A percentile compares a stretch with the other conserved stretches of the same genome.
phyloP scores from a whole-genome alignment of 768 basidiomycete genomes.

The Lactarius sanguifluus region DNA sequence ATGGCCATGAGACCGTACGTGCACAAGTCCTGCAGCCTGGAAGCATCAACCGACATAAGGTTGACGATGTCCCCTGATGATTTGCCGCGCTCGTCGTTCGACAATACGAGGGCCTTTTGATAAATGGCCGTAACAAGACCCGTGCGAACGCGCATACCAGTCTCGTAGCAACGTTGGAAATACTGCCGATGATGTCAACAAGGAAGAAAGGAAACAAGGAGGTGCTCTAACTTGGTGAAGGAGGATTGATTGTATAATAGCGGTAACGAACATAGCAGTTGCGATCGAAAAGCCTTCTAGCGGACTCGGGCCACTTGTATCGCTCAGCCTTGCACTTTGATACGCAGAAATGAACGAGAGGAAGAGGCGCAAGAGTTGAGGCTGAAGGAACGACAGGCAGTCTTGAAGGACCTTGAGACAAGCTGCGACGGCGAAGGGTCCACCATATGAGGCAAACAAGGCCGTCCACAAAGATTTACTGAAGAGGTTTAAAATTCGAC shows the following conservation, averaged over 20 bases:
- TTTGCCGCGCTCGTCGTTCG: constrained; percentile 79
- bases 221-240: constrained; percentile 65
- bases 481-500: constrained; percentile 1
- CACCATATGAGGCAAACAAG: constrained; percentile 74
- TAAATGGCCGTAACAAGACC: constrained; percentile 87
- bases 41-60: constrained; percentile 86
- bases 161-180: constrained; percentile 80
- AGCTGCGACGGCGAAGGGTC: constrained; percentile 63
- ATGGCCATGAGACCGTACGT: constrained; percentile 81
- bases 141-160: constrained; percentile 91
- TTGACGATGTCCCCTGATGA: constrained; percentile 93
- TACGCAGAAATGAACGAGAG: constrained; percentile 82
- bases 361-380: constrained; percentile 78
- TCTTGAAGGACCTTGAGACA: constrained; percentile 79
- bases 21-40: constrained; percentile 75
- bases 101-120: constrained; percentile 80
- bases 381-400: constrained; percentile 78
- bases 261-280: constrained; percentile 73
- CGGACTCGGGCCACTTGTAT: constrained; percentile 37
- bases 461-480: constrained; percentile 72
- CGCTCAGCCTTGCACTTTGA: constrained; percentile 48
- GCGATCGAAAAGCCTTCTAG: constrained; percentile 78
- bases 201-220: too few species aligned
- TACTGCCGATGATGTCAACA: constrained; percentile 48
- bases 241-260: constrained; percentile 74